Evolutionary conservation across 1,139 yeast genomes (phyloP).

Genomic region (Pichia sp.): DNA sequence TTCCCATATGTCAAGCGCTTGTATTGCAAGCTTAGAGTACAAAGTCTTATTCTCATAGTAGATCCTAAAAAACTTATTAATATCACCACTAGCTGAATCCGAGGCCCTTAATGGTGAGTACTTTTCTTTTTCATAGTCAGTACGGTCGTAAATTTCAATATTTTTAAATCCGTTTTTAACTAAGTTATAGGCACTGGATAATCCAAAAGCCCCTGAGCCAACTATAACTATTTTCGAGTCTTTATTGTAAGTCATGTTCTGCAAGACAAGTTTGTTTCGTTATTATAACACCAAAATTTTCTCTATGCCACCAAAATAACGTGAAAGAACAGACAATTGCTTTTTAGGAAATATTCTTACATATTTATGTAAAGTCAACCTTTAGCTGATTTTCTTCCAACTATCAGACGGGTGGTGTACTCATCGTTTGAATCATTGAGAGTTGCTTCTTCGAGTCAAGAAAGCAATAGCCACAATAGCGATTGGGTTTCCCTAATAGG

Average conservation of each 20-base stretch:
- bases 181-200: constrained; percentile 41
- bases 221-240: constrained; percentile 36
- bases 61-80: constrained; percentile 32
- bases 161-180: constrained; percentile 28
- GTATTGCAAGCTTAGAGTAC: constrained; percentile 4
- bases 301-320: too few relatives aligned
- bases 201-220: constrained; percentile 47
- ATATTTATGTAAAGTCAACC: too few relatives aligned
- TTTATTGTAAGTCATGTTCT: constrained; percentile 13
- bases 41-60: constrained; percentile 6
- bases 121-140: constrained; percentile 18
- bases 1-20: constrained; percentile 9
- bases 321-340: too few relatives aligned
- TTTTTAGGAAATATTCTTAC: too few relatives aligned
- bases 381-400: too few relatives aligned
- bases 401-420: too few relatives aligned
- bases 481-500: not conserved
- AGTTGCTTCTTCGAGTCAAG: too few relatives aligned
- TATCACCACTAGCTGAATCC: constrained; percentile 42
- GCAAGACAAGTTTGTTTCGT: not conserved
- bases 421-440: too few relatives aligned
- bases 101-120: constrained; percentile 35
- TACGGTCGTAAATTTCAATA: constrained; percentile 36
- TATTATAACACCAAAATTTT: too few relatives aligned
- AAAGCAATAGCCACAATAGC: not conserved